phyloP scores from a whole-genome alignment of 2,329 filamentous ascomycete species.

The Aspergillus thermomutatus region DNA sequence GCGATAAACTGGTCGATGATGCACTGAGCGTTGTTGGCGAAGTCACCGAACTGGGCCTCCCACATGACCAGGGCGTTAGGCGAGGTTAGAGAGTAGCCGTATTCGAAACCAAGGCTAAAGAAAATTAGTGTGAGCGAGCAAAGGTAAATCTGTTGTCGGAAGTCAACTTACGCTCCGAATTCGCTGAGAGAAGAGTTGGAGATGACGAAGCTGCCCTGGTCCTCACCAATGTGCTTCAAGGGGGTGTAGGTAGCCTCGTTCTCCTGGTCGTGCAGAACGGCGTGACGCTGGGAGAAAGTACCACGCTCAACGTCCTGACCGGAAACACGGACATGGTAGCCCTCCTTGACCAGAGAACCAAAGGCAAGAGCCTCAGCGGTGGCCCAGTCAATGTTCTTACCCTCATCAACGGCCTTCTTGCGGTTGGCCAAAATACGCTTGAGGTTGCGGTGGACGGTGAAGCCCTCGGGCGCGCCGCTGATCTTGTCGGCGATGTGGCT shows the following conservation, averaged over 20 bases:
- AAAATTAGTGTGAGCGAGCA: conserved; percentile 47
- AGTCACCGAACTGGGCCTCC: conserved; percentile 99
- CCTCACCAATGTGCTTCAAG: conserved; percentile 79
- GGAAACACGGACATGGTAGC: conserved; percentile 94
- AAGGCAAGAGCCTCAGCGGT: conserved; percentile 96
- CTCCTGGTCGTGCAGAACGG: conserved; percentile 96
- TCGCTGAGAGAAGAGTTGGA: conserved; percentile 87
- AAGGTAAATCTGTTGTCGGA: neutral
- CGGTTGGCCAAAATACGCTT: conserved; percentile 91
- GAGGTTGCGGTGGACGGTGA: conserved; percentile 88
- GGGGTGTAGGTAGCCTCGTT: conserved; percentile 90
- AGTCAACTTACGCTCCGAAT: conserved; percentile 56
- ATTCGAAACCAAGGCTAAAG: conserved; percentile 89
- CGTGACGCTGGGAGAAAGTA: conserved; percentile 97
- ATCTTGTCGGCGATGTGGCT: conserved; percentile 81
- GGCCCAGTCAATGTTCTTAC: conserved; percentile 94
- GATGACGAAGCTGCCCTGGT: conserved; percentile 94
- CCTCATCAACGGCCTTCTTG: conserved; percentile 87
- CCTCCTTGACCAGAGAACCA: conserved; percentile 83
- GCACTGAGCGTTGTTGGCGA: conserved; percentile 98
- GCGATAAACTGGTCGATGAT: conserved; percentile 99
- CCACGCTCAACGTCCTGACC: conserved; percentile 99
- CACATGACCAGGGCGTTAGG: conserved; percentile 98
- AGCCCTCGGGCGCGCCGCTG: conserved; percentile 74
- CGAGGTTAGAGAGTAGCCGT: conserved; percentile 95